A percentile compares a stretch with the other conserved stretches of the same genome.
Conservation (phyloP, 257 asterid genomes). For the Eucommia ulmoides region DNA sequence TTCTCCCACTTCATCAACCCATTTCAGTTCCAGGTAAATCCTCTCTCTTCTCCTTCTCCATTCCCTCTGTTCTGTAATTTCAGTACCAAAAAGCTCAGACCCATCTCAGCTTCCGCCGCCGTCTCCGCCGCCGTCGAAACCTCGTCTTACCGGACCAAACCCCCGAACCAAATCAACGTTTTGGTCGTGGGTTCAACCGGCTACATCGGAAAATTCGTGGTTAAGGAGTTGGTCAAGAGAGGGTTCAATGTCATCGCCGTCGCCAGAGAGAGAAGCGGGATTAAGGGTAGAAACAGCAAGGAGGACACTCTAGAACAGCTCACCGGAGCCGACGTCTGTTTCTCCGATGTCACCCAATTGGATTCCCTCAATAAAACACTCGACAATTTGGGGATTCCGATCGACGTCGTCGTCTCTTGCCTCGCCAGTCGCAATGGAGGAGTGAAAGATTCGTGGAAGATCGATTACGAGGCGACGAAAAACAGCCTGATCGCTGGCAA, state of each 20-base stretch:
- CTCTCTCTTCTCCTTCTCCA: conserved; percentile 28
- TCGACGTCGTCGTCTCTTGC: conserved; percentile 92
- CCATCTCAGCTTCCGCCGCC: conserved; percentile 29
- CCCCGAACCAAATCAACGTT: conserved; percentile 56
- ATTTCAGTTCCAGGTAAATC: conserved; percentile 33
- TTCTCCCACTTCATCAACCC: conserved; percentile 30
- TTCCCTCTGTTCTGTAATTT: conserved; percentile 17
- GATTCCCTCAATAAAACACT: conserved; percentile 44
- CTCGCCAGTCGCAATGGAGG: conserved; percentile 94
- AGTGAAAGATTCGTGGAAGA: conserved; percentile 82
- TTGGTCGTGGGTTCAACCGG: conserved; percentile 93
- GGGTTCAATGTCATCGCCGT: conserved; percentile 82
- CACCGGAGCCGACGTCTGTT: conserved; percentile 58
- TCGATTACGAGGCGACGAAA: conserved; percentile 87
- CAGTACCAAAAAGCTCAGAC: conserved; percentile 23
- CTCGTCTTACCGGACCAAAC: conserved; percentile 51
- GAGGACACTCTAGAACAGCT: conserved; percentile 51
- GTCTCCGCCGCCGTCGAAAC: conserved; percentile 27
- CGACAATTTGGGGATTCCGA: conserved; percentile 29
- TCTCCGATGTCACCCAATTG: conserved; percentile 68
- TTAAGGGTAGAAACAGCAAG: conserved; percentile 47
- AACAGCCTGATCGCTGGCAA: conserved; percentile 73
- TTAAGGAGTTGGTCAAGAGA: conserved; percentile 54
- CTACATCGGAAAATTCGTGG: conserved; percentile 86
- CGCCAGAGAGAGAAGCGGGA: conserved; percentile 86